Conservation (phyloP, 345 rosid species). For the Eucalyptus viminalis region DNA sequence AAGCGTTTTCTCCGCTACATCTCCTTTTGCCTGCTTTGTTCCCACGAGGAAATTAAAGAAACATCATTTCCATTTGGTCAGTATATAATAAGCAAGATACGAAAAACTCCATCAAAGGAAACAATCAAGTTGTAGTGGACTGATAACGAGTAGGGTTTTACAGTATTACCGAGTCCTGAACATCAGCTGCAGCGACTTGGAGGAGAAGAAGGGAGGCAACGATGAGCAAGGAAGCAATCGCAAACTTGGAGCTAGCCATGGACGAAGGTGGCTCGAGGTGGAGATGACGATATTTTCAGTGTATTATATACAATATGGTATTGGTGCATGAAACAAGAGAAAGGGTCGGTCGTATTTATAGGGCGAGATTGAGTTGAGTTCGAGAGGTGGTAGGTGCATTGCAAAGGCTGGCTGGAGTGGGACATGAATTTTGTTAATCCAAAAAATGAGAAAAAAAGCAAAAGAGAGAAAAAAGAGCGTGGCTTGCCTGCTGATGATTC, state of each 20-base stretch:
- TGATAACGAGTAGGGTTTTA: not conserved
- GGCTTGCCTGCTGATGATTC: not conserved
- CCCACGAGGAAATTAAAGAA: not conserved
- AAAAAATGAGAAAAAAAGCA: not conserved
- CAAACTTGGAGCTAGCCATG: not conserved
- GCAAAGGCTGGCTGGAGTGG: not conserved
- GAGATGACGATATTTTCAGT: not conserved
- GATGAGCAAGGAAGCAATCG: not conserved
- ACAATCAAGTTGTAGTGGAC: not conserved
- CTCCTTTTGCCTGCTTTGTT: not conserved
- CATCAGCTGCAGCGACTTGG: not conserved
- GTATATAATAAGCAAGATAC: not conserved
- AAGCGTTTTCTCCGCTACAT: not conserved
- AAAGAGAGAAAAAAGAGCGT: not conserved
- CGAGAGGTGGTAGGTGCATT: not conserved
- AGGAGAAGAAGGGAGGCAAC: not conserved
- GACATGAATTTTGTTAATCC: not conserved
- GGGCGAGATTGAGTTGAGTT: not conserved
- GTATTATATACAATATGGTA: not conserved
- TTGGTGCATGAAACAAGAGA: not conserved
- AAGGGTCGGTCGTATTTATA: not conserved
- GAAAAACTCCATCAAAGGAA: not conserved
- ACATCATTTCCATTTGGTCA: not conserved
- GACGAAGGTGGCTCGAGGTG: not conserved
- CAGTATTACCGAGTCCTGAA: not conserved